phyloP scores from a whole-genome alignment of 768 basidiomycete species.

The Lactifluus echinatus region DNA sequence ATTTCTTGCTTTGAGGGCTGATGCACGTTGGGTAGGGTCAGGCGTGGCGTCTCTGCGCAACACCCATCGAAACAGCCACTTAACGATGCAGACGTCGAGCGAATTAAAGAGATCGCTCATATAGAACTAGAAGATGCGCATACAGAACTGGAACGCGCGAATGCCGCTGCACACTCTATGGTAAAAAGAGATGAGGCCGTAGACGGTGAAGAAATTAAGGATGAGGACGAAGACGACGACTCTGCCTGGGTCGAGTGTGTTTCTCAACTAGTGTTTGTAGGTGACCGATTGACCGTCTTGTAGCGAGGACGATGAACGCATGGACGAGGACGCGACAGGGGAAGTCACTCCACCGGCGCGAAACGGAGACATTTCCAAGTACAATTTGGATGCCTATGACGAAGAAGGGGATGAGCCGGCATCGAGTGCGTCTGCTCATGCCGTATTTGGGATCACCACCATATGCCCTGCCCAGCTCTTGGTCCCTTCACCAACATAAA shows the following conservation, averaged over 20 bases:
- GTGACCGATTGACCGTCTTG: slow-evolving; percentile 28
- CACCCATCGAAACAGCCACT: slow-evolving; percentile 85
- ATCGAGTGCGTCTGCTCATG: slow-evolving; percentile 23
- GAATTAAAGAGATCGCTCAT: slow-evolving; percentile 79
- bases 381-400: slow-evolving; percentile 90
- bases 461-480: slow-evolving; percentile 33
- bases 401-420: slow-evolving; percentile 46
- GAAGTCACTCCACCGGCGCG: slow-evolving; percentile 25
- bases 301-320: slow-evolving; percentile 48
- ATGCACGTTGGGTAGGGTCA: slow-evolving; percentile 44
- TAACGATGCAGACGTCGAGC: slow-evolving; percentile 81
- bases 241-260: slow-evolving; percentile 87
- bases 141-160: slow-evolving; percentile 74
- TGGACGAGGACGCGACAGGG: slow-evolving; percentile 45
- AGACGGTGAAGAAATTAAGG: slow-evolving; percentile 49
- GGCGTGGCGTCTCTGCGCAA: slow-evolving; percentile 62
- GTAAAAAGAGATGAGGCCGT: slow-evolving; percentile 56
- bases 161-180: slow-evolving; percentile 66
- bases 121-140: slow-evolving; percentile 89
- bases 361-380: slow-evolving; percentile 61
- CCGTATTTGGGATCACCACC: slow-evolving; percentile 4
- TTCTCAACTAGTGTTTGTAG: slow-evolving; percentile 9
- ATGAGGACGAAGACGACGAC: slow-evolving; percentile 39
- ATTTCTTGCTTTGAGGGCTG: neutral
- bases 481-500: slow-evolving; percentile 95